phyloP scores from a whole-genome alignment of 495 filamentous ascomycete genomes.

The Penicillium angulare region DNA sequence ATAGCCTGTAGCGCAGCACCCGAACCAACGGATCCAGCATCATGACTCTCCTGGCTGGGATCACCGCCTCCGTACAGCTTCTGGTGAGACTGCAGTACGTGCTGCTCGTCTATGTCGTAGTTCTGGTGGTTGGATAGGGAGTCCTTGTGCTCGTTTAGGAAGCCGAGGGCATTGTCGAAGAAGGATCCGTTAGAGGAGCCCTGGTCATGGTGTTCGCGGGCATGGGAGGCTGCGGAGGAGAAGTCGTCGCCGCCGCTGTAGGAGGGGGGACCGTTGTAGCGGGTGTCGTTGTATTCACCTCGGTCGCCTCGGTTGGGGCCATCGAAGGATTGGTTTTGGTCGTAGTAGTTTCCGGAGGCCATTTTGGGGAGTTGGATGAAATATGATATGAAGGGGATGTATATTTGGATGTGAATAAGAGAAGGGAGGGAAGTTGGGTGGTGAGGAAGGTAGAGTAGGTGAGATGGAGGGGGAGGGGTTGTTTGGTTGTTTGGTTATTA shows the following conservation, averaged over 20 bases:
- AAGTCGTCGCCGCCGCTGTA: constrained; percentile 37
- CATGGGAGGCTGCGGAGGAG: constrained; percentile 47
- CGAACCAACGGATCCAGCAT: constrained; percentile 48
- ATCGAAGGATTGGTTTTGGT: constrained; percentile 12
- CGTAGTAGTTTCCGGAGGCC: constrained; percentile 17
- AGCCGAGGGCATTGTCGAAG: constrained; percentile 49
- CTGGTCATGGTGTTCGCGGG: constrained; percentile 35
- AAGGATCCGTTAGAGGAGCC: constrained; percentile 39
- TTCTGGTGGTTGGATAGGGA: constrained; percentile 18
- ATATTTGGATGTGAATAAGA: neutral
- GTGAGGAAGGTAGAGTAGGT: neutral
- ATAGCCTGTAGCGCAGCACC: constrained; percentile 68
- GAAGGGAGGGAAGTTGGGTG: neutral
- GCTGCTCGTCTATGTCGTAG: constrained; percentile 54
- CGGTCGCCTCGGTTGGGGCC: constrained; percentile 8
- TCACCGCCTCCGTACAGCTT: constrained; percentile 47
- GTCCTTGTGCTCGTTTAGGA: constrained; percentile 46
- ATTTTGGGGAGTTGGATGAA: neutral
- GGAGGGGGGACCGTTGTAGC: constrained; percentile 7
- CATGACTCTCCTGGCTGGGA: constrained; percentile 28
- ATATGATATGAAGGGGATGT: too few species aligned
- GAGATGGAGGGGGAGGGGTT: constrained; percentile 4
- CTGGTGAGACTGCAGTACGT: constrained; percentile 56
- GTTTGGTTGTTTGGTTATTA: constrained; percentile 2
- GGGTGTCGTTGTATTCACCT: constrained; percentile 17